Evolutionary conservation across 2,329 filamentous ascomycete genomes (phyloP).

Genomic region (Talaromyces funiculosus): DNA sequence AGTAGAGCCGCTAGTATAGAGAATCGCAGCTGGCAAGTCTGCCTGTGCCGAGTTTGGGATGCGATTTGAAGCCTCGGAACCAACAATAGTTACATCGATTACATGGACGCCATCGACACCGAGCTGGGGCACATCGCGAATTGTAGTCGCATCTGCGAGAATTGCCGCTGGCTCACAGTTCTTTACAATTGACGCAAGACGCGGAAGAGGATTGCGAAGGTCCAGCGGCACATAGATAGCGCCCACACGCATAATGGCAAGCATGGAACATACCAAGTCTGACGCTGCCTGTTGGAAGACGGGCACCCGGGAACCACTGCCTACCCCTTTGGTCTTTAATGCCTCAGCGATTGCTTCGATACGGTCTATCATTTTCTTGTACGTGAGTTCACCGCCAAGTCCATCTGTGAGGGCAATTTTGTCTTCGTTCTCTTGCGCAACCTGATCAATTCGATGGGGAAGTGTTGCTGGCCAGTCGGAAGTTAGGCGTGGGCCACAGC

Average conservation of each 20-base stretch:
- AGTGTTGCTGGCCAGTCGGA: constrained; percentile 33
- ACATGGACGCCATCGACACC: neutral
- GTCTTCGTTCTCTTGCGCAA: constrained; percentile 19
- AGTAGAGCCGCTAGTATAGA: constrained; percentile 26
- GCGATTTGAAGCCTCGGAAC: neutral
- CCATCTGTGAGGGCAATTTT: constrained; percentile 26
- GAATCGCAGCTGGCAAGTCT: constrained; percentile 2
- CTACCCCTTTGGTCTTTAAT: constrained; percentile 19
- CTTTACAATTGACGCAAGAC: constrained; percentile 27
- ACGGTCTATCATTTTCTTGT: constrained; percentile 29
- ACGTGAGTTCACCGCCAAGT: constrained; percentile 28
- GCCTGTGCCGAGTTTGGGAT: neutral
- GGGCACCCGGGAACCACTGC: constrained; percentile 25
- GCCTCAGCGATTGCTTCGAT: constrained; percentile 31
- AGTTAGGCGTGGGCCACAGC: constrained; percentile 9
- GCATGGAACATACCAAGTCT: constrained; percentile 27
- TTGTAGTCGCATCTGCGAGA: constrained; percentile 15
- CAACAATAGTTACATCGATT: neutral
- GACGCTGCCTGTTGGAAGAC: constrained; percentile 37
- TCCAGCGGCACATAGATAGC: constrained; percentile 38
- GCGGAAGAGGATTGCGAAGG: constrained; percentile 21
- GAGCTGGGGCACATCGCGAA: neutral
- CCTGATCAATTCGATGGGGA: constrained; percentile 32
- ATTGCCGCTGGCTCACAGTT: constrained; percentile 26
- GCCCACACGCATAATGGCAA: constrained; percentile 37